These are phyloP conservation scores for Parsonsia alboflavescens DNA, from an alignment of 257 asterid species.

Conservation along the genomic window DNA sequence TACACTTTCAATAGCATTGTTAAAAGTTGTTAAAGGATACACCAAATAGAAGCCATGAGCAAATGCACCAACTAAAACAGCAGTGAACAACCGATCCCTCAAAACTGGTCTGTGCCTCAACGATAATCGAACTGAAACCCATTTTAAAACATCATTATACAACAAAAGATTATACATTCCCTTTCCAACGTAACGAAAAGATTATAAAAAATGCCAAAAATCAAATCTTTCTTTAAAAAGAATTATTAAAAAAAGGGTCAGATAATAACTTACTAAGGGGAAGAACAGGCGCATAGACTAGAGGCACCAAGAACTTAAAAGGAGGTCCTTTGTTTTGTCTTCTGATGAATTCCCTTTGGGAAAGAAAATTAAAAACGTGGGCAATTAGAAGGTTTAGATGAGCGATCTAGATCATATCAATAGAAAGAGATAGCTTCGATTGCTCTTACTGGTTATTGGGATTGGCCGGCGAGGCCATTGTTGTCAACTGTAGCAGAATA, in stretches of 20 bases:
- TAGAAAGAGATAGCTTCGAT: neutral
- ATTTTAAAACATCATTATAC: neutral
- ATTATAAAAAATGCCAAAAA: neutral
- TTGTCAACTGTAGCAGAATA: neutral
- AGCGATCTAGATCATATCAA: neutral
- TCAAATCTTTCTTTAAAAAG: neutral
- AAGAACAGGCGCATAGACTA: slow-evolving; percentile 76
- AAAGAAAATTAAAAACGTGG: neutral
- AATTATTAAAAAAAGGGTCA: no score
- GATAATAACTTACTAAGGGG: slow-evolving; percentile 55
- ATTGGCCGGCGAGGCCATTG: slow-evolving; percentile 52
- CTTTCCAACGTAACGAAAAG: neutral
- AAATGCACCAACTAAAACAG: slow-evolving; percentile 73
- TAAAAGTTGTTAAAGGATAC: slow-evolving; percentile 37
- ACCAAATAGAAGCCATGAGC: slow-evolving; percentile 70
- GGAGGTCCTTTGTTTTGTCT: slow-evolving; percentile 61
- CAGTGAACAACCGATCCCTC: slow-evolving; percentile 71
- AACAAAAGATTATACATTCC: neutral
- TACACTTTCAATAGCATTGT: neutral
- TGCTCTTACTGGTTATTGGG: slow-evolving; percentile 38
- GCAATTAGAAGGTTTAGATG: slow-evolving; percentile 8
- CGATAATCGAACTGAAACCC: slow-evolving; percentile 42
- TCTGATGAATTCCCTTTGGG: slow-evolving; percentile 38
- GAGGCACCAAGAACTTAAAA: slow-evolving; percentile 50
- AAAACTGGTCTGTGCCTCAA: slow-evolving; percentile 64